A percentile compares a stretch with the other conserved stretches of the same genome.
These are phyloP conservation scores for Aspergillus jensenii DNA, from an alignment of 2,329 filamentous ascomycete genomes.

Conservation along the genomic window DNA sequence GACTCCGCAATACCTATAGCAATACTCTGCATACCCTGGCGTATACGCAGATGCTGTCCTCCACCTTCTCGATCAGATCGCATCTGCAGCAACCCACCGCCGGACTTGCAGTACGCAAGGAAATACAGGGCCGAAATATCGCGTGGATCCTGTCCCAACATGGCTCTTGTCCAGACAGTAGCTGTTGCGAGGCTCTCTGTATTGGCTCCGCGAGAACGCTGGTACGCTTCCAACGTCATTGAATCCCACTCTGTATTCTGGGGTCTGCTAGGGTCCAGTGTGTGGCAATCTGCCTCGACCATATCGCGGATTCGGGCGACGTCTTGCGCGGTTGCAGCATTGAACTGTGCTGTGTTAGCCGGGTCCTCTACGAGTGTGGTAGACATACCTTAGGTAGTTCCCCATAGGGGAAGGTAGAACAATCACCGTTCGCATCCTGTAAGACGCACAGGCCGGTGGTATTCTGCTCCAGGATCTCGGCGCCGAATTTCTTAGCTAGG, in stretches of 20 bases:
- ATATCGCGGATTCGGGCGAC: conserved; percentile 36
- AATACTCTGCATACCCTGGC: conserved; percentile 49
- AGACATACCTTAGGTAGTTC: conserved; percentile 7
- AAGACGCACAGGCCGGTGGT: conserved; percentile 46
- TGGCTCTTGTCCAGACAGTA: conserved; percentile 50
- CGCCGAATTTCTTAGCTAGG: conserved; percentile 29
- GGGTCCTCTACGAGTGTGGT: background rate
- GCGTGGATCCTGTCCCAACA: conserved; percentile 51
- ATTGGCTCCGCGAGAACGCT: conserved; percentile 32
- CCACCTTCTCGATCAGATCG: conserved; percentile 54
- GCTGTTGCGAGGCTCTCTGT: conserved; percentile 34
- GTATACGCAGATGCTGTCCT: conserved; percentile 53
- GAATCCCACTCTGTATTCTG: conserved; percentile 32
- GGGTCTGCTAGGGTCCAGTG: conserved; percentile 26
- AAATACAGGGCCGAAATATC: conserved; percentile 56
- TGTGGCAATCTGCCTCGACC: conserved; percentile 41
- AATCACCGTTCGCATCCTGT: conserved; percentile 38
- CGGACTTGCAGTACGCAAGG: conserved; percentile 56
- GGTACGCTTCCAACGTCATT: conserved; percentile 42
- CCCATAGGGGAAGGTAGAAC: conserved; percentile 18
- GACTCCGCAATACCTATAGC: conserved; percentile 36
- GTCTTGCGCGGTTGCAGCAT: conserved; percentile 22
- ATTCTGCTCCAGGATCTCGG: conserved; percentile 52
- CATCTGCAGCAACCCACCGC: conserved; percentile 54
- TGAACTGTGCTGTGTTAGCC: conserved; percentile 16